Evolutionary conservation across 2,329 filamentous ascomycete species (phyloP), one percentile per base, ranked within the genome.

Genomic region (Fusarium palustre): DNA sequence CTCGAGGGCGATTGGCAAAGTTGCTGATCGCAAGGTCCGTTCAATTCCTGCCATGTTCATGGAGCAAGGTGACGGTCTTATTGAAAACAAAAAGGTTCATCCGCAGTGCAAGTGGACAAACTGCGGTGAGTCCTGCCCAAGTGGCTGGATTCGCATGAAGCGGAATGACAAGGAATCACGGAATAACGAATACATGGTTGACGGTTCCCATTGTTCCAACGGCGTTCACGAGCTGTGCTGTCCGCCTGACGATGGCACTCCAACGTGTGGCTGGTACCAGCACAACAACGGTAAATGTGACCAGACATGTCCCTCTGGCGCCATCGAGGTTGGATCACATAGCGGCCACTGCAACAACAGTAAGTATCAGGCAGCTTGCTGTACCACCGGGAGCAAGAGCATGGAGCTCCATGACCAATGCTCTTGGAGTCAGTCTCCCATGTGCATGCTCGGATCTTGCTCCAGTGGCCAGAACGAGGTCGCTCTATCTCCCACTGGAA

Each of bases 361-460:
- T 45, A 64, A 64, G 48, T 59, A 64, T 41, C 55, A 64, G 52
- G 55, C 55, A 25, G 61, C 56, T 18, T 64, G 61, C 41, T 64
- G 61, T 36, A 60, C 55, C 38, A 64, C 55, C 2, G 53, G 46
- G 18, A 52, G 46, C 43, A 52, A 57, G 52, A 56, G 52, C 24
- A 62, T 62, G 52, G 41, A 62, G 38, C 53, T 54, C n/a, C 39
- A 64, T 52, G 36, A 59, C 33, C 47, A 59, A 46, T 64, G 60
- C 45, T 43, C 25, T 25, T 64, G 60, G 60, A 55, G 34, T n/a
- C 20, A 55, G 43, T 55, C 39, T 31, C 60, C 55, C 13, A 43
- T 59, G 48, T 59, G 60, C 25, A 52, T 64, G 54, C n/a, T 24
- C 34, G 47, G 47, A 46, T 33, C 31, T n/a, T 59, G 55, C 38